Conservation (phyloP, 495 filamentous ascomycete genomes). For the Penicillium ochrochloron region DNA sequence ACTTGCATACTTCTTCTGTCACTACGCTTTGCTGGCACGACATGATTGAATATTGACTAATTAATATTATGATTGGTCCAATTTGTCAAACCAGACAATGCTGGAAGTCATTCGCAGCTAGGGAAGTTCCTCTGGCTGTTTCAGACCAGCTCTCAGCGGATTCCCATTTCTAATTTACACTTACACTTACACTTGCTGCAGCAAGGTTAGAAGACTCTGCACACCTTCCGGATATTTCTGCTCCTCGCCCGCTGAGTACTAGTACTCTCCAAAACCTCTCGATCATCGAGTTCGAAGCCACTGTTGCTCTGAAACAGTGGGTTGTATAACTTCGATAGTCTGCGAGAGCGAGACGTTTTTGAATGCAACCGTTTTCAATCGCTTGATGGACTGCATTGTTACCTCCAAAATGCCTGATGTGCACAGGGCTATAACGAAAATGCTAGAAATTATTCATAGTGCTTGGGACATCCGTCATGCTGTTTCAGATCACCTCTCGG, state of each 20-base stretch:
- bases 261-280: background rate
- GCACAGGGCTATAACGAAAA: background rate
- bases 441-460: background rate
- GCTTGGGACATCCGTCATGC: background rate
- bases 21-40: background rate
- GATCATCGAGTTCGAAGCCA: slow-evolving; percentile 1
- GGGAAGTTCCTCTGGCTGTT: too few relatives aligned
- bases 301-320: background rate
- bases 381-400: slow-evolving; percentile 1
- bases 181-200: too few relatives aligned
- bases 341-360: background rate
- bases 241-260: background rate
- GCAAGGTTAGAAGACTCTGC: too few relatives aligned
- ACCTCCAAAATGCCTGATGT: background rate
- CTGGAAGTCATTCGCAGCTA: too few relatives aligned
- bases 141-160: too few relatives aligned
- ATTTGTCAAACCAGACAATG: too few relatives aligned
- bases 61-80: too few relatives aligned
- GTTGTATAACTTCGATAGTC: background rate
- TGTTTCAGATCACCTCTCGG: background rate
- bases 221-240: too few relatives aligned
- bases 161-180: too few relatives aligned
- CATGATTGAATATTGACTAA: too few relatives aligned
- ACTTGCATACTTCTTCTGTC: background rate
- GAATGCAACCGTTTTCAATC: background rate